Evolutionary conservation across 2,329 filamentous ascomycete genomes (phyloP), one percentile per base, ranked within the genome.

Genomic region (Colletotrichum eleusines): DNA sequence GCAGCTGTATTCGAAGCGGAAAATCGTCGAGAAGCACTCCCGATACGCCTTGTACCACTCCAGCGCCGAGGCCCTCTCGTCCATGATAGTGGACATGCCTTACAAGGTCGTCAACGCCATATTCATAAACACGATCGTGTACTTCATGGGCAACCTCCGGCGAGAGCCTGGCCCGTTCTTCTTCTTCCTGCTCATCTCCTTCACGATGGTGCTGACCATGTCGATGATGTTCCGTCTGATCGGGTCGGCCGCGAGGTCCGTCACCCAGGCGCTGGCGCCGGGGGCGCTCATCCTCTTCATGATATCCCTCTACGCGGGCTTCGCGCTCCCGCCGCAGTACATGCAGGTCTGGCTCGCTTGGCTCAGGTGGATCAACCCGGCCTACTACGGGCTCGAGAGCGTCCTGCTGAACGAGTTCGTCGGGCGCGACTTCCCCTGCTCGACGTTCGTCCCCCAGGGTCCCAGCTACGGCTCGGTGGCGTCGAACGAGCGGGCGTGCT

Each of bases 381-480:
- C 91, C 14, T 86, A 84, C 3, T 92, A 92, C 72, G 89, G 84
- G 0, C 91, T 92, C 74, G 90, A 92, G 74, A 82, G 84, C 1
- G 80, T 92, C 12, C 87, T 90, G 83, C 80, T 87, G 65, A 92
- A 91, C 76, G 91, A 93, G 73, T 87, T 89, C 63, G 79, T 82
- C 28, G 81, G 83, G 12, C 81, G 81, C 14, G 73, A 80, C 2
- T 87, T 86, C 46, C 75, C 78, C 0, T 91, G 89, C 71, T 81
- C 84, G 1, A 75, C 55, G 2, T 77, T 78, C 38, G 76, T 81
- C 2, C 80, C 80, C 0, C 33, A 72, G 3, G 75, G 72, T 0
- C 64, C 72, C 1, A 63, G 67, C 0, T 83, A 83, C n/a, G 74
- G 73, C 8, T 63, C 78, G 11, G 69, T 77, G 0, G 48, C 63